phyloP scores from a whole-genome alignment of 2,329 filamentous ascomycete species.

The Gyromitra esculenta region DNA sequence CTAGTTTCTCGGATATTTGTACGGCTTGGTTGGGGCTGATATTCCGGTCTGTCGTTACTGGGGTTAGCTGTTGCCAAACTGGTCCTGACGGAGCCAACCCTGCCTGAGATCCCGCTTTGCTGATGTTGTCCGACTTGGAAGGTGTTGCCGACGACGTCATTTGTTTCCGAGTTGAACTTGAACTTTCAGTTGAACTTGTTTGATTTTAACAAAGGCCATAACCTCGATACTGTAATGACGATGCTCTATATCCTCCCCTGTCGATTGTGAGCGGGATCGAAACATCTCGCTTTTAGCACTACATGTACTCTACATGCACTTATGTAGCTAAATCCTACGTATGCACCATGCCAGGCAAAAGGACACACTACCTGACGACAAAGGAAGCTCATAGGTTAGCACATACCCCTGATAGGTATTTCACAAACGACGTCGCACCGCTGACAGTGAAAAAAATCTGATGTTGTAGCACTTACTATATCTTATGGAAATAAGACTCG shows the following conservation, averaged over 20 bases:
- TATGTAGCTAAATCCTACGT: background rate
- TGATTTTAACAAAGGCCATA: background rate
- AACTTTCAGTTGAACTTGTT: conserved; percentile 7
- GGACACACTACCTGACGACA: background rate
- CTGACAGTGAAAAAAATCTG: background rate
- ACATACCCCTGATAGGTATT: background rate
- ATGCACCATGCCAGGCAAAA: conserved; percentile 9
- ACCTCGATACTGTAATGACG: background rate
- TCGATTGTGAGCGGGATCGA: too few species aligned
- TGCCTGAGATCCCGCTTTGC: conserved; percentile 16
- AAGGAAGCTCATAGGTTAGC: conserved; percentile 1
- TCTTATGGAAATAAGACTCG: background rate
- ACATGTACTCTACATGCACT: too few species aligned
- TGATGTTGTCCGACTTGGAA: conserved; percentile 17
- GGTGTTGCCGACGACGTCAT: conserved; percentile 26
- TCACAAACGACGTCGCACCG: conserved; percentile 9
- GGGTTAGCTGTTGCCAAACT: conserved; percentile 8
- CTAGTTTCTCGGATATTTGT: background rate
- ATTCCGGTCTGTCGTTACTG: conserved; percentile 6
- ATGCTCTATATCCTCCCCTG: background rate
- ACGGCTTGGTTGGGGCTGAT: background rate
- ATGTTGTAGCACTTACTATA: conserved; percentile 12
- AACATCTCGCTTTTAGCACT: too few species aligned
- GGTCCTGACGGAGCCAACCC: conserved; percentile 4
- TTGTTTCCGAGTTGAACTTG: conserved; percentile 7